Conservation (phyloP, 495 filamentous ascomycete species). For the Cudoniella acicularis region DNA sequence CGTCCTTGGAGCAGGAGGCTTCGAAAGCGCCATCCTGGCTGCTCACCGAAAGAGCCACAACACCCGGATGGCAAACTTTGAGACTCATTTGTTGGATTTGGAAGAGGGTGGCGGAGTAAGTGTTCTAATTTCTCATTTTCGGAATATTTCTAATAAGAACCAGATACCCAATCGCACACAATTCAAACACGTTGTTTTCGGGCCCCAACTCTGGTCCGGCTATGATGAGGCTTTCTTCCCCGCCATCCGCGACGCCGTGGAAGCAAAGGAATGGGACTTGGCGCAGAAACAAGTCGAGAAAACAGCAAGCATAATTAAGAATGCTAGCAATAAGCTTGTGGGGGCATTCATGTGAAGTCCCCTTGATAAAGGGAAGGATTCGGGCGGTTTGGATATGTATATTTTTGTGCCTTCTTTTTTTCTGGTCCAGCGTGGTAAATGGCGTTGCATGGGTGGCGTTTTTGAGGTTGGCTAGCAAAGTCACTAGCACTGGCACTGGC, state of each 20-base stretch:
- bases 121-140: constrained; percentile 15
- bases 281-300: constrained; percentile 69
- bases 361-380: background rate
- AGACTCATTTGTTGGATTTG: constrained; percentile 77
- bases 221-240: constrained; percentile 79
- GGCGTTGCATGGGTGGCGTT: constrained; percentile 10
- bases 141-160: constrained; percentile 9
- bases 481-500: too few relatives aligned
- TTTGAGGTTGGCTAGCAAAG: background rate
- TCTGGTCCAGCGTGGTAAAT: background rate
- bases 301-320: constrained; percentile 62
- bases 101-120: constrained; percentile 66
- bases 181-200: constrained; percentile 91
- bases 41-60: constrained; percentile 66
- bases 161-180: constrained; percentile 85
- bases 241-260: constrained; percentile 75
- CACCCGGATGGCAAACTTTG: constrained; percentile 70
- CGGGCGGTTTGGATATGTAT: constrained; percentile 3
- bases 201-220: constrained; percentile 74
- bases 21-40: constrained; percentile 60
- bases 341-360: constrained; percentile 4
- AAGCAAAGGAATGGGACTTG: constrained; percentile 63
- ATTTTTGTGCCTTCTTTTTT: background rate
- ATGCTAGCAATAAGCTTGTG: constrained; percentile 57
- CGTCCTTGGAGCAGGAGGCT: constrained; percentile 59